Evolutionary conservation across 1,284 basidiomycete species (phyloP), one percentile per base, ranked within the genome.

Genomic region (Cryptococcus sp.): DNA sequence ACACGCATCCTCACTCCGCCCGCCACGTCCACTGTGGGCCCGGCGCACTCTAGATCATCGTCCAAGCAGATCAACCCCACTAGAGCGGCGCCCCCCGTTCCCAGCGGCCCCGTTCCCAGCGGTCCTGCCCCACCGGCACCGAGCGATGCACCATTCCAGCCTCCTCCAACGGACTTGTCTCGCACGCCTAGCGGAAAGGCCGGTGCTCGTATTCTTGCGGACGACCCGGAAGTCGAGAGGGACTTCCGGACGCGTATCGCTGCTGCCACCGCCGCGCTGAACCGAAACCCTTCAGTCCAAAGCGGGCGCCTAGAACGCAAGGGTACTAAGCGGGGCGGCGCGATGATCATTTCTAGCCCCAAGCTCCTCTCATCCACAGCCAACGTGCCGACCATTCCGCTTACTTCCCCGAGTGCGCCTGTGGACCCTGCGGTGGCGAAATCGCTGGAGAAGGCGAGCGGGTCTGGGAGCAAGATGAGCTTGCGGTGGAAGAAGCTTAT

Each of bases 241-340:
- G 75, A 76, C 49, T 75, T 76, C 24, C 72, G 76, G 52, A 67
- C 71, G 36, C 58, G 76, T 15, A 73, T 77, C 37, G 67, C 70
- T 1, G 66, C 67, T 16, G 76, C 76, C 4, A 77, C 73, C 1
- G 68, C 70, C 4, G 65, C 68, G 13, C 58, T 77, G 3, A 66
- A 75, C 50, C 66, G 73, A 9, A 67, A 70, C 1, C 70, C 72
- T 1, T 71, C 73, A 0, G 40, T 54, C 5, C 52, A 54, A 37
- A 35, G 40, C 8, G 46, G 37, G 8, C 57, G 59, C 28, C 55
- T 71, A 5, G 63, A 64, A 46, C 57, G 72, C 28, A 70, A 66
- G 48, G 58, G 45, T n/a, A 69, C 67, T 3, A 70, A 69, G 53
- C 52, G 58, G n/a, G 59, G 67, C 7, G 61, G 55, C 7, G 48